These are phyloP conservation scores for Baorangia bicolor DNA, from an alignment of 768 basidiomycete genomes.

Conservation along the genomic window DNA sequence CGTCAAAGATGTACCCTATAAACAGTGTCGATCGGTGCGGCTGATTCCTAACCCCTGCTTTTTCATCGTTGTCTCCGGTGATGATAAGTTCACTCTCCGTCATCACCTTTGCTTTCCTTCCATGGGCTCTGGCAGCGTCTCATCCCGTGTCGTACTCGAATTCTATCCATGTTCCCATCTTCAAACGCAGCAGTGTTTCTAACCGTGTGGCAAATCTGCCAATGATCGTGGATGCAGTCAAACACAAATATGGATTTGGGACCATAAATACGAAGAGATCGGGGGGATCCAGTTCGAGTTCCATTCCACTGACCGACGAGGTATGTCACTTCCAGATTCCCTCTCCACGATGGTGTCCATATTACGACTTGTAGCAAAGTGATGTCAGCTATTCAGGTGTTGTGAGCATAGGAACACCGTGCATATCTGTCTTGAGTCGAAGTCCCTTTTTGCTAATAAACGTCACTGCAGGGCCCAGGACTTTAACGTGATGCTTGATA, in stretches of 20 bases:
- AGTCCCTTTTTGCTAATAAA: not conserved
- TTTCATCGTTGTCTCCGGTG: not conserved
- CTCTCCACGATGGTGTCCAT: not conserved
- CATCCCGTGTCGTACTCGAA: slow-evolving; percentile 21
- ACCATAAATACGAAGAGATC: slow-evolving; percentile 25
- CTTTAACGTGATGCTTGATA: slow-evolving; percentile 82
- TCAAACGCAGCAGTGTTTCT: slow-evolving; percentile 24
- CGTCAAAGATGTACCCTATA: no score
- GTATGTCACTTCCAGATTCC: slow-evolving; percentile 29
- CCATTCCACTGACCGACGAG: slow-evolving; percentile 37
- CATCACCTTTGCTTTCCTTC: slow-evolving; percentile 28
- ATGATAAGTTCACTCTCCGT: slow-evolving; percentile 25
- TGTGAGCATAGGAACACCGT: slow-evolving; percentile 61
- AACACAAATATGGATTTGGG: slow-evolving; percentile 44
- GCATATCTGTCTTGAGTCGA: slow-evolving; percentile 28
- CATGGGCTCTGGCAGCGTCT: slow-evolving; percentile 21
- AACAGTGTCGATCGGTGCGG: not conserved
- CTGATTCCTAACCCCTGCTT: not conserved
- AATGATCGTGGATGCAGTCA: slow-evolving; percentile 40
- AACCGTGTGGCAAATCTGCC: slow-evolving; percentile 35
- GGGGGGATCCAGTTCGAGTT: slow-evolving; percentile 25
- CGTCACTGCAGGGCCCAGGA: slow-evolving; percentile 49
- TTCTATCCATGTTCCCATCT: slow-evolving; percentile 46
- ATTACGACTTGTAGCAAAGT: slow-evolving; percentile 34
- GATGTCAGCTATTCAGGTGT: slow-evolving; percentile 57